phyloP scores from a whole-genome alignment of 176 grass and related monocot genomes.

The Oryza brachyantha region DNA sequence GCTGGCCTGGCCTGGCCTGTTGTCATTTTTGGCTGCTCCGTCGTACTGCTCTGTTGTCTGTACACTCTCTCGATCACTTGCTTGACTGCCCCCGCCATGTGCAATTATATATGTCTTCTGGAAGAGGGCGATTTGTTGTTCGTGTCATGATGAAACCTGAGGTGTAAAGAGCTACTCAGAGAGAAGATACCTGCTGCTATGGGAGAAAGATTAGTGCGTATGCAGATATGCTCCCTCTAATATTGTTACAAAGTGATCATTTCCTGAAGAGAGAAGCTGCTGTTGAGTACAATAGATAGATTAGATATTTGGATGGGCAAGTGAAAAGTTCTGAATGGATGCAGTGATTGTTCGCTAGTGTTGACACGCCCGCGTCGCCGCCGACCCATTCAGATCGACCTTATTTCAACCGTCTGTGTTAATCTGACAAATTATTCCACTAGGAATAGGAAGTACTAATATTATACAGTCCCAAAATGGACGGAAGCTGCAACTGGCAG shows the following conservation, averaged over 20 bases:
- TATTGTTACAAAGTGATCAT: background rate
- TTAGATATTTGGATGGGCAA: background rate
- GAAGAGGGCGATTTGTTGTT: background rate
- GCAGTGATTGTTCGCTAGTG: background rate
- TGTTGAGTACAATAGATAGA: background rate
- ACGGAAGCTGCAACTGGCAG: background rate
- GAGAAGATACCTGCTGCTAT: background rate
- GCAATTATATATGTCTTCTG: background rate
- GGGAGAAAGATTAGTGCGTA: too few relatives aligned
- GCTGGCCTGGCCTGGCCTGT: background rate
- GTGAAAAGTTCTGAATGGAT: background rate
- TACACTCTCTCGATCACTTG: background rate
- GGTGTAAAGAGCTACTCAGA: background rate
- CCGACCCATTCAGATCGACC: background rate
- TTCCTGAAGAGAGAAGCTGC: background rate
- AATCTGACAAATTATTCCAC: background rate
- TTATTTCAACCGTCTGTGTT: background rate
- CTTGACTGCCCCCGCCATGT: constrained; percentile 19
- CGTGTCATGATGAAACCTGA: background rate
- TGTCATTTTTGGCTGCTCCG: constrained; percentile 19
- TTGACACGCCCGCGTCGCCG: background rate
- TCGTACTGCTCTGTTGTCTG: background rate
- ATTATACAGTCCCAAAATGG: background rate
- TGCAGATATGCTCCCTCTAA: background rate
- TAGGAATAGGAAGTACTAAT: too few relatives aligned